Evolutionary conservation across 768 basidiomycete genomes (phyloP).

Genomic region (Phaeotremella fagi): DNA sequence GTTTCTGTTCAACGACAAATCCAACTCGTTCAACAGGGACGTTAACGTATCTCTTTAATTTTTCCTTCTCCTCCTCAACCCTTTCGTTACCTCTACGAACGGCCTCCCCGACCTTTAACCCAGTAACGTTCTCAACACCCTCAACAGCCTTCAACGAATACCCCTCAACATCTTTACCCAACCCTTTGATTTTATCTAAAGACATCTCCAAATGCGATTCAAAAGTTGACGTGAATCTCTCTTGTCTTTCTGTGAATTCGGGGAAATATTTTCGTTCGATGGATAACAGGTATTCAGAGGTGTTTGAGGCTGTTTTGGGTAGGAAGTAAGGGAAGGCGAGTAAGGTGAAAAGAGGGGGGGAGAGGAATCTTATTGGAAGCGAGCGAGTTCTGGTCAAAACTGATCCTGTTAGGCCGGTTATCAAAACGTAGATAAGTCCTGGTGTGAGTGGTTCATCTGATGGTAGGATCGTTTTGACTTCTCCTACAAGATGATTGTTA

Average conservation of each 20-base stretch:
- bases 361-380: slow-evolving; percentile 62
- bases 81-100: slow-evolving; percentile 20
- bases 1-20: slow-evolving; percentile 44
- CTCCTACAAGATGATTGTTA: slow-evolving; percentile 52
- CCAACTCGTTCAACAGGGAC: slow-evolving; percentile 31
- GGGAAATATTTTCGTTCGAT: slow-evolving; percentile 73
- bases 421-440: slow-evolving; percentile 81
- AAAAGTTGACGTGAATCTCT: slow-evolving; percentile 30
- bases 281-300: slow-evolving; percentile 60
- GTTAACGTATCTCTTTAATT: slow-evolving; percentile 18
- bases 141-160: slow-evolving; percentile 55
- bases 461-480: slow-evolving; percentile 75
- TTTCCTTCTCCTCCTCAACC: slow-evolving; percentile 20
- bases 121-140: slow-evolving; percentile 64
- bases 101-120: slow-evolving; percentile 64
- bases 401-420: slow-evolving; percentile 81
- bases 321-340: slow-evolving; percentile 76
- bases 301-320: slow-evolving; percentile 70
- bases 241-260: slow-evolving; percentile 61
- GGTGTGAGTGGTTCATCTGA: slow-evolving; percentile 79
- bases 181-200: slow-evolving; percentile 55
- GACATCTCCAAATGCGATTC: slow-evolving; percentile 44
- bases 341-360: slow-evolving; percentile 71
- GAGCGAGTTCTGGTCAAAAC: slow-evolving; percentile 74
- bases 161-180: slow-evolving; percentile 40